Percentiles rank a stretch among this genome's conserved stretches.
phyloP scores from a whole-genome alignment of 1,284 basidiomycete species.

The Hymenochaete sp. region DNA sequence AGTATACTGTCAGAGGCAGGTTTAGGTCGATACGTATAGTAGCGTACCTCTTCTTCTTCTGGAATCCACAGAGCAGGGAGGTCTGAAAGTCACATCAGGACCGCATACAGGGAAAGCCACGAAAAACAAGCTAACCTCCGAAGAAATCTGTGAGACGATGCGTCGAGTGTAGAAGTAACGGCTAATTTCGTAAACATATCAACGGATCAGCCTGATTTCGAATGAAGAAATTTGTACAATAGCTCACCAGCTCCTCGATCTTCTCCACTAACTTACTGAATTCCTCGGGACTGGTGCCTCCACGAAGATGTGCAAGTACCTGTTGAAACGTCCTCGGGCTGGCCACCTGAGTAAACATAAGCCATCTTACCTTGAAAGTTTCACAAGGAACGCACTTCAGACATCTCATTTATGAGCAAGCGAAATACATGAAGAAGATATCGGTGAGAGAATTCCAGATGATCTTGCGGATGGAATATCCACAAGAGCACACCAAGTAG shows the following conservation, averaged over 20 bases:
- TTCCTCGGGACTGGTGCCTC: conserved; percentile 23
- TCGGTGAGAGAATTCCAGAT: conserved; percentile 40
- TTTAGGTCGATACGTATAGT: not conserved
- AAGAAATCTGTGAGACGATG: conserved; percentile 6
- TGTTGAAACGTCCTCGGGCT: conserved; percentile 33
- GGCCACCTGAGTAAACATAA: conserved; percentile 27
- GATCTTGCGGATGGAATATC: conserved; percentile 47
- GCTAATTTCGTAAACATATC: not conserved
- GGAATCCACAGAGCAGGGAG: conserved; percentile 10
- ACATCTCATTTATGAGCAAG: conserved; percentile 52
- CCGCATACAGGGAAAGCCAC: not conserved
- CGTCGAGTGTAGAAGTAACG: not conserved
- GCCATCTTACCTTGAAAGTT: not conserved
- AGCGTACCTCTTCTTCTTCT: conserved; percentile 14
- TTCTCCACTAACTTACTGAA: conserved; percentile 27
- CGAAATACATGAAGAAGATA: conserved; percentile 59
- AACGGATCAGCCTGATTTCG: not conserved
- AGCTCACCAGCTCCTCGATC: conserved; percentile 38
- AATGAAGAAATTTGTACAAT: not conserved
- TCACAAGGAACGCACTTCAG: conserved; percentile 32
- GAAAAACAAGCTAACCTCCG: conserved; percentile 36
- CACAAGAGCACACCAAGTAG: conserved; percentile 53
- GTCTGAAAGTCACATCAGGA: conserved; percentile 4
- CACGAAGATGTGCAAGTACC: conserved; percentile 27
- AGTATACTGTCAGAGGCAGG: not conserved